Percentiles rank a stretch among this genome's conserved stretches.
These are phyloP conservation scores for Sesbania bispinosa DNA, from an alignment of 306 rosid species.

Conservation along the genomic window DNA sequence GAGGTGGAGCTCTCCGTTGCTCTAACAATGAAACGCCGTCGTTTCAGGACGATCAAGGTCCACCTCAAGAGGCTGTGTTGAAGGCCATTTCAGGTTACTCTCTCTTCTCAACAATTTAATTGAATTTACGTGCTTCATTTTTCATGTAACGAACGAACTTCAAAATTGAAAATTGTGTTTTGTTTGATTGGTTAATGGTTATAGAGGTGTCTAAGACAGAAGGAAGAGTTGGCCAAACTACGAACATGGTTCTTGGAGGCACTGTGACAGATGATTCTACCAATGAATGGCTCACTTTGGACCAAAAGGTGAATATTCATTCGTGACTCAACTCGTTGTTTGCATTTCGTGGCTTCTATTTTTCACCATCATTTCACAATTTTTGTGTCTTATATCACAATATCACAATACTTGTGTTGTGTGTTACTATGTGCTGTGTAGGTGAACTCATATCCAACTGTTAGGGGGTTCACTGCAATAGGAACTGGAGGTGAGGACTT, in stretches of 20 bases:
- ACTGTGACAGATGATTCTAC: slow-evolving; percentile 89
- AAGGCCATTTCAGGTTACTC: slow-evolving; percentile 88
- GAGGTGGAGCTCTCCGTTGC: slow-evolving; percentile 42
- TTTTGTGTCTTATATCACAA: background rate
- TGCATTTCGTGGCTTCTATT: background rate
- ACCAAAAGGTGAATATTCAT: slow-evolving; percentile 84
- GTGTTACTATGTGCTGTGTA: slow-evolving; percentile 18
- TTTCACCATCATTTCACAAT: background rate
- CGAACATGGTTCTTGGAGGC: slow-evolving; percentile 95
- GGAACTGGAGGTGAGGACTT: slow-evolving; percentile 94
- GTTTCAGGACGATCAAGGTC: slow-evolving; percentile 81
- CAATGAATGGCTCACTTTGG: slow-evolving; percentile 86
- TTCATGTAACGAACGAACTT: background rate
- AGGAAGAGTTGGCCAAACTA: slow-evolving; percentile 97
- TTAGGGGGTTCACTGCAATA: slow-evolving; percentile 89
- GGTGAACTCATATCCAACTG: slow-evolving; percentile 95
- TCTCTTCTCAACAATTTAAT: background rate
- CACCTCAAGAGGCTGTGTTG: slow-evolving; percentile 90
- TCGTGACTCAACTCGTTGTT: background rate
- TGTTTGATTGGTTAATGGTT: slow-evolving; percentile 12
- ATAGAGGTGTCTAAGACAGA: slow-evolving; percentile 93
- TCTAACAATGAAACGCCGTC: slow-evolving; percentile 45
- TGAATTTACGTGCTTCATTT: background rate
- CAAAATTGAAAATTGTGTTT: background rate
- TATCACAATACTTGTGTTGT: background rate